Evolutionary conservation across 371 early-diverging fungal genomes (phyloP).

Genomic region (Rhizopus microsporus): DNA sequence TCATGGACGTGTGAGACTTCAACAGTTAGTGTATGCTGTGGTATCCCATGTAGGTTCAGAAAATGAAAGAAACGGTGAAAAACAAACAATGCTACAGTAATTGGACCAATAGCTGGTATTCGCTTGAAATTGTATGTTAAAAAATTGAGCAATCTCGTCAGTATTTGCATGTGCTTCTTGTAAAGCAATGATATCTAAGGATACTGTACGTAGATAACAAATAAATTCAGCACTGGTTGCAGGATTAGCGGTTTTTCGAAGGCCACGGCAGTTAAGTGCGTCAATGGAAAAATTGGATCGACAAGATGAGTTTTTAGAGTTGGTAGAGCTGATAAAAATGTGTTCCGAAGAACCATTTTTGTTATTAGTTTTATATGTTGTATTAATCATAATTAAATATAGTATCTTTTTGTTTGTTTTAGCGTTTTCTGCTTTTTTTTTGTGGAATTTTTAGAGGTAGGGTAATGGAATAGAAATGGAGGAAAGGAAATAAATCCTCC

Average conservation of each 20-base stretch:
- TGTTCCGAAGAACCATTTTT: too few relatives aligned
- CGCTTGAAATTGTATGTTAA: conserved; percentile 12
- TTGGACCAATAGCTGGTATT: conserved; percentile 4
- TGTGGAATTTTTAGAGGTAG: too few relatives aligned
- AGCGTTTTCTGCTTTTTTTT: too few relatives aligned
- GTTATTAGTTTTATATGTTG: too few relatives aligned
- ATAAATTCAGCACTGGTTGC: conserved; percentile 6
- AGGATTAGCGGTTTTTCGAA: conserved; percentile 9
- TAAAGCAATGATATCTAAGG: conserved; percentile 9
- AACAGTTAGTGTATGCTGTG: conserved; percentile 1
- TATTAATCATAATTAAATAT: too few relatives aligned
- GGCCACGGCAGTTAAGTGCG: conserved; percentile 15
- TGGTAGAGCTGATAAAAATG: too few relatives aligned
- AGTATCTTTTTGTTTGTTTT: too few relatives aligned
- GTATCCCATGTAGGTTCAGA: background rate
- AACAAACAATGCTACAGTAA: conserved; percentile 11
- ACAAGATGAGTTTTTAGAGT: background rate
- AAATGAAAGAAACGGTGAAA: conserved; percentile 7
- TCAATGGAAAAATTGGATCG: background rate
- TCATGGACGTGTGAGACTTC: conserved; percentile 13
- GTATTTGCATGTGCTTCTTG: conserved; percentile 17
- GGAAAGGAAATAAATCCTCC: too few relatives aligned
- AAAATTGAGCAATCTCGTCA: background rate
- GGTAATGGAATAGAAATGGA: too few relatives aligned
- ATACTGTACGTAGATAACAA: conserved; percentile 10